Evolutionary conservation across 2,329 filamentous ascomycete genomes (phyloP).

Genomic region (Xylariaceae sp.): DNA sequence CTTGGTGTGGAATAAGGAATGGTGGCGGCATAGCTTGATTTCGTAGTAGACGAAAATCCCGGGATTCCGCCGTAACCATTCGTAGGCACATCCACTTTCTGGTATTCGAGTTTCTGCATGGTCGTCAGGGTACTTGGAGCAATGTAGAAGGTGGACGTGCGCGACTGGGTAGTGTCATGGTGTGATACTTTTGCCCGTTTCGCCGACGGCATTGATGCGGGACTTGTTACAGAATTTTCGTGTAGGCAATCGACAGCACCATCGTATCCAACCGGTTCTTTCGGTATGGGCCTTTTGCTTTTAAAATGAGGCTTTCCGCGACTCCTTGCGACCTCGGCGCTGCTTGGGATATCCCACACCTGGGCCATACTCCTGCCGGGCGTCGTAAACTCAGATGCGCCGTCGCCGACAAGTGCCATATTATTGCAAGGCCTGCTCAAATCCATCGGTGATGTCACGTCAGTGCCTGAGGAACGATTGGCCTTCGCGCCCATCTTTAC

Average conservation of each 20-base stretch:
- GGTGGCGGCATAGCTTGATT: slow-evolving; percentile 30
- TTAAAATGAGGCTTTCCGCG: slow-evolving; percentile 19
- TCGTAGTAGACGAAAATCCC: slow-evolving; percentile 21
- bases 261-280: slow-evolving; percentile 1
- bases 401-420: slow-evolving; percentile 19
- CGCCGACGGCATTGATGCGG: slow-evolving; percentile 8
- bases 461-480: slow-evolving; percentile 27
- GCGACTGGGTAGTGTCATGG: slow-evolving; percentile 17
- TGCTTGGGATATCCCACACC: slow-evolving; percentile 34
- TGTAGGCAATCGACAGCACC: slow-evolving; percentile 6
- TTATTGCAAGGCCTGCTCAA: slow-evolving; percentile 18
- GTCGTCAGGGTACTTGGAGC: slow-evolving; percentile 31
- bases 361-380: slow-evolving; percentile 25
- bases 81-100: slow-evolving; percentile 24
- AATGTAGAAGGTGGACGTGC: slow-evolving; percentile 28
- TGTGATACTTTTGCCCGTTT: slow-evolving; percentile 22
- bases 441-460: slow-evolving; percentile 26
- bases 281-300: slow-evolving; percentile 13
- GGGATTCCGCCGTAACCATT: slow-evolving; percentile 19
- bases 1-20: slow-evolving; percentile 32
- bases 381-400: slow-evolving; percentile 26
- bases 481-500: slow-evolving; percentile 21
- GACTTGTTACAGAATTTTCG: slow-evolving; percentile 4
- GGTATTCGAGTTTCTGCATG: slow-evolving; percentile 32
- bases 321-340: slow-evolving; percentile 21